Evolutionary conservation across 2,329 filamentous ascomycete species (phyloP), one percentile per base, ranked within the genome.

Genomic region (Biscogniauxia marginata): DNA sequence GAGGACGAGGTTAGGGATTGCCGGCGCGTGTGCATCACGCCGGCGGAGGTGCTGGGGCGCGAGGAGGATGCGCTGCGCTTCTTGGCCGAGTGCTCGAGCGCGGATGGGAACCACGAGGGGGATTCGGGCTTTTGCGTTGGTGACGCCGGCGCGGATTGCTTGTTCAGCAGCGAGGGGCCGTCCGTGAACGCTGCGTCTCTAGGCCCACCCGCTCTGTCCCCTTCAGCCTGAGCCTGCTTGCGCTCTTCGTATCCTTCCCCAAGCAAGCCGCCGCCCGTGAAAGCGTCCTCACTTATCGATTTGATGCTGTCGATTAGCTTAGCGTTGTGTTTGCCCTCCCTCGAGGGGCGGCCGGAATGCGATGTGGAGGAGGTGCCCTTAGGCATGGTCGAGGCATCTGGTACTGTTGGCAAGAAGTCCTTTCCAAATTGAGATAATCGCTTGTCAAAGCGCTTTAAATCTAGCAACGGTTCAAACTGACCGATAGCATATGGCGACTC

Each of bases 381-480:
- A n/a, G 64, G 65, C 61, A 66, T 65, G n/a, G 64, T 59, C 7
- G 65, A 59, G n/a, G 58, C 49, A 16, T 66, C 65, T 43, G 62
- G 58, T 54, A 61, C 54, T 6, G 70, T 57, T 1, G 70, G 65
- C 16, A 72, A 64, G 54, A 75, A 71, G 55, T 79, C 74, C 50
- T 79, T 80, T 16, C 77, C 77, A 52, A 79, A 79, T 13, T 81
- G 75, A 11, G 80, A 79, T 1, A 80, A 58, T 7, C 78, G 75
- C 65, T 80, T 79, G 56, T 83, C 79, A 63, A 87, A 84, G 7
- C 80, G 77, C 43, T 81, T 76, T 66, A 86, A 73, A 57, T 91
- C 85, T 7, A 92, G 71, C 3, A 92, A 73, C 0, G 90, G 88
- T 62, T 84, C 79, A 70, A 89, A 89, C 1, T 83, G 80, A 4